phyloP scores from a whole-genome alignment of 495 filamentous ascomycete species.

The Talaromyces wortmannii region DNA sequence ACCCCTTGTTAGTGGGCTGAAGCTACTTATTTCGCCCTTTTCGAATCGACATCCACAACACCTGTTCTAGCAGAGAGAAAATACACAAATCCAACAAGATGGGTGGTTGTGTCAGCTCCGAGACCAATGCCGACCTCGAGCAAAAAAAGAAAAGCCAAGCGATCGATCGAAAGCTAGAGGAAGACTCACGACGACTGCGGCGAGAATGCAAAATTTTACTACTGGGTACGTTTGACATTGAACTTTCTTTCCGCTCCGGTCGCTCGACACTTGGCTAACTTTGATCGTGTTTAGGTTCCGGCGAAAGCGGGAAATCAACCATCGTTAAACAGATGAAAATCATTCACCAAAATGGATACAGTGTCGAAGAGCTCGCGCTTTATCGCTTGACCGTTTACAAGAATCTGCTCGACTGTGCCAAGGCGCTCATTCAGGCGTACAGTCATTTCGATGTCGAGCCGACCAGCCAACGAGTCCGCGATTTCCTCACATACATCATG shows the following conservation, averaged over 20 bases:
- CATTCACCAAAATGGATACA: slow-evolving; percentile 96
- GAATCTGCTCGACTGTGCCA: slow-evolving; percentile 94
- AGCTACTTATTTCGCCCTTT: neutral
- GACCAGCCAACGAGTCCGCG: slow-evolving; percentile 58
- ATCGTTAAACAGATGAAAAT: slow-evolving; percentile 99
- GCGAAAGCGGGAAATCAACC: slow-evolving; percentile 97
- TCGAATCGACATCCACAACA: neutral
- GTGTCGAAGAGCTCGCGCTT: slow-evolving; percentile 79
- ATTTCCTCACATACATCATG: slow-evolving; percentile 70
- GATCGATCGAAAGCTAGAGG: slow-evolving; percentile 88
- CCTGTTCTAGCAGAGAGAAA: neutral
- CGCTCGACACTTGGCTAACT: slow-evolving; percentile 10
- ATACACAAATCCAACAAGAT: slow-evolving; percentile 43
- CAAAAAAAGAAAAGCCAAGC: slow-evolving; percentile 89
- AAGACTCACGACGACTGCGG: slow-evolving; percentile 82
- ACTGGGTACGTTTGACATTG: slow-evolving; percentile 56
- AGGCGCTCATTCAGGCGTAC: slow-evolving; percentile 82
- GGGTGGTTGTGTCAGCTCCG: slow-evolving; percentile 84
- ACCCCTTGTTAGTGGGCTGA: no score
- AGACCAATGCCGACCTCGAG: slow-evolving; percentile 71
- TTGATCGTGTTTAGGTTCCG: slow-evolving; percentile 59
- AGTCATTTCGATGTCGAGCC: slow-evolving; percentile 80
- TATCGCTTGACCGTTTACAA: slow-evolving; percentile 97
- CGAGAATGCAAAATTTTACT: slow-evolving; percentile 98
- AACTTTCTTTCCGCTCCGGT: neutral